Percentiles rank a stretch among this genome's conserved stretches.
phyloP scores from a whole-genome alignment of 1,284 basidiomycete genomes.

The Ganoderma lingzhi region DNA sequence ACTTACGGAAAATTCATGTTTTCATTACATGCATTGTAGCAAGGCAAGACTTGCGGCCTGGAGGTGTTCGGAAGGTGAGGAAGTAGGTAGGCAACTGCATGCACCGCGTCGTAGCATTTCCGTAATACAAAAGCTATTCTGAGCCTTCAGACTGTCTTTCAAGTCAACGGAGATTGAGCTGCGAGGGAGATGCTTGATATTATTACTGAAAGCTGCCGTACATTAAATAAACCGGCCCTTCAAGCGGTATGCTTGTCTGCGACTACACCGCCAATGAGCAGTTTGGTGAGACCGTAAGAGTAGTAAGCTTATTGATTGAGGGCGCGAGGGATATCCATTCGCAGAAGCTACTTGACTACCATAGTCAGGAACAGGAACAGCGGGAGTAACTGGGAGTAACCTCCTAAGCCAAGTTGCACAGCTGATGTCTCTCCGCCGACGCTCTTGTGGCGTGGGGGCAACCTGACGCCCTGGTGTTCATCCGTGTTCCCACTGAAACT shows the following conservation, averaged over 20 bases:
- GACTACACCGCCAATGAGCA: neutral
- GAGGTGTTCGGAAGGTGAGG: neutral
- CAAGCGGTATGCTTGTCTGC: neutral
- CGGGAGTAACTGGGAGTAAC: neutral
- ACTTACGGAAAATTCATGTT: neutral
- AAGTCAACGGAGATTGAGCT: neutral
- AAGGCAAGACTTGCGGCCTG: too few relatives aligned
- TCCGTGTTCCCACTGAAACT: conserved; percentile 2
- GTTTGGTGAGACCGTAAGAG: neutral
- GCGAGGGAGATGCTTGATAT: neutral
- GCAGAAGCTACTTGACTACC: neutral
- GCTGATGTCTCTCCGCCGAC: neutral
- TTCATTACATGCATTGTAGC: neutral
- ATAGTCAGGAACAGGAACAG: conserved; percentile 1
- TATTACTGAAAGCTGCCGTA: conserved; percentile 4
- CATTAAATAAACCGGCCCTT: neutral
- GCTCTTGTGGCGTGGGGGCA: conserved; percentile 5
- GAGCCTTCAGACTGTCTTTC: neutral
- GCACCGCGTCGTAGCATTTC: neutral
- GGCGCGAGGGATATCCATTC: neutral
- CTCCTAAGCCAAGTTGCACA: neutral
- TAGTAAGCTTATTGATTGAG: neutral
- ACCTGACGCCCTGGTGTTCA: neutral
- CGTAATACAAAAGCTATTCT: neutral
- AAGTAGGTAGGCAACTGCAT: neutral